phyloP scores from a whole-genome alignment of 441 rosid genomes.

The Mallotus repandus region DNA sequence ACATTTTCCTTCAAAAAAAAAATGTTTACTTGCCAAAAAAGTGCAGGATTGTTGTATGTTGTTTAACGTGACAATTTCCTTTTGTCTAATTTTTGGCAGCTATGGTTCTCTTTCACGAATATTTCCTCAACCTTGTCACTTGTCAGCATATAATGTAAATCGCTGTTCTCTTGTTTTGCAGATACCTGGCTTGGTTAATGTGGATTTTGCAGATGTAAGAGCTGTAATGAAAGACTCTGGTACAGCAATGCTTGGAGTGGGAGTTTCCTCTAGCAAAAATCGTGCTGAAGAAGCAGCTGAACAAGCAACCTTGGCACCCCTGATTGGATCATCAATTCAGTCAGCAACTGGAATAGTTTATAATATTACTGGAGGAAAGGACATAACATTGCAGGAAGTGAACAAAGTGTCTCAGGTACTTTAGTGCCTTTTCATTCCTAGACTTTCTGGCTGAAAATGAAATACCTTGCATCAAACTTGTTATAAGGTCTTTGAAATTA shows the following conservation, averaged over 20 bases:
- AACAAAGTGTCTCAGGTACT: conserved; percentile 94
- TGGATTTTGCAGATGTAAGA: conserved; percentile 95
- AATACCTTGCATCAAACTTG: not conserved
- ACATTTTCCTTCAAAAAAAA: not conserved
- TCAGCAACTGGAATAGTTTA: conserved; percentile 97
- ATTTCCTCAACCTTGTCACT: not conserved
- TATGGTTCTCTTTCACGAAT: not conserved
- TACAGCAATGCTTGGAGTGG: conserved; percentile 99
- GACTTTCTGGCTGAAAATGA: conserved; percentile 2
- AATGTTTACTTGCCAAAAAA: not conserved
- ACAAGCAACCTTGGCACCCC: conserved; percentile 92
- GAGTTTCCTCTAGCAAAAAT: conserved; percentile 93
- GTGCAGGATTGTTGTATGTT: not conserved
- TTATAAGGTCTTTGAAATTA: not conserved
- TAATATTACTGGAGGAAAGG: conserved; percentile 96
- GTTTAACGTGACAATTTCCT: not conserved
- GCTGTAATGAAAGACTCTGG: conserved; percentile 97
- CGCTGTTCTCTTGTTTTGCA: conserved; percentile 28
- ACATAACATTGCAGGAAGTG: conserved; percentile 95
- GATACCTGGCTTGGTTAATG: conserved; percentile 98
- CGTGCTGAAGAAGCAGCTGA: conserved; percentile 99
- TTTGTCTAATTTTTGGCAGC: not conserved
- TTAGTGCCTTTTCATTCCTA: not conserved
- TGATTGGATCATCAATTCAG: conserved; percentile 94
- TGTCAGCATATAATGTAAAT: not conserved